Percentiles rank a stretch among this genome's conserved stretches.
Evolutionary conservation across 164 flowering plant species (phyloP).

Genomic region (Piper longum): DNA sequence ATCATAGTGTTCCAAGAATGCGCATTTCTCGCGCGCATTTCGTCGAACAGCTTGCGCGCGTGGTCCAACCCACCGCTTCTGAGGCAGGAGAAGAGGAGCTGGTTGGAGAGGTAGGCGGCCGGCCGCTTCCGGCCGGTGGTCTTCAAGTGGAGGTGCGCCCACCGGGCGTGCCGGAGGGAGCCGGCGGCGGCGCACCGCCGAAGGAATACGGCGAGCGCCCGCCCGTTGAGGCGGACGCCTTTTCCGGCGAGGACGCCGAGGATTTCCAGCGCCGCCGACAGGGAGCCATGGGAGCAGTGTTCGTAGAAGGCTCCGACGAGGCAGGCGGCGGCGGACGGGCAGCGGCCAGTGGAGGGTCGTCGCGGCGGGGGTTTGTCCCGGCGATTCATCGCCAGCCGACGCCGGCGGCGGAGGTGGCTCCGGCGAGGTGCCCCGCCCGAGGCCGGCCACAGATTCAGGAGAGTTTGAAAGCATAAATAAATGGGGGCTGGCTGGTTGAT

Average conservation of each 20-base stretch:
- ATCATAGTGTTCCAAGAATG: constrained; percentile 65
- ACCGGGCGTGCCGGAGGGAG: constrained; percentile 36
- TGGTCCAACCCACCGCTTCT: constrained; percentile 27
- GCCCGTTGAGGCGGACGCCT: constrained; percentile 38
- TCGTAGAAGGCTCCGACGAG: constrained; percentile 24
- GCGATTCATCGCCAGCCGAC: background rate
- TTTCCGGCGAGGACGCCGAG: constrained; percentile 21
- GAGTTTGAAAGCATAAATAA: no score
- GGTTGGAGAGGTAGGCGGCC: constrained; percentile 33
- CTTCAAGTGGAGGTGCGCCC: constrained; percentile 48
- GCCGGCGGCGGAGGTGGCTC: background rate
- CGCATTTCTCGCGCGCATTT: constrained; percentile 49
- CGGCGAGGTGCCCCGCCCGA: background rate
- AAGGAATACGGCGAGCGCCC: constrained; percentile 26
- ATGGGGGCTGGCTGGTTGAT: no score
- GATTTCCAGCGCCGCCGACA: constrained; percentile 33
- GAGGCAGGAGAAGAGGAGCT: constrained; percentile 42
- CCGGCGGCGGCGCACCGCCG: constrained; percentile 22
- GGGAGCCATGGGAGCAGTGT: constrained; percentile 26
- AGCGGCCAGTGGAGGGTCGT: constrained; percentile 7
- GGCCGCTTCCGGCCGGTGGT: constrained; percentile 35
- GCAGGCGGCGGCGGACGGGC: constrained; percentile 16
- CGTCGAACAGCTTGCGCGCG: constrained; percentile 54
- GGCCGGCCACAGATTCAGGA: no score
- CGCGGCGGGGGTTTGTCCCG: constrained; percentile 7